These are phyloP conservation scores for Calonectria honghensis DNA, from an alignment of 2,329 filamentous ascomycete genomes.

Conservation along the genomic window DNA sequence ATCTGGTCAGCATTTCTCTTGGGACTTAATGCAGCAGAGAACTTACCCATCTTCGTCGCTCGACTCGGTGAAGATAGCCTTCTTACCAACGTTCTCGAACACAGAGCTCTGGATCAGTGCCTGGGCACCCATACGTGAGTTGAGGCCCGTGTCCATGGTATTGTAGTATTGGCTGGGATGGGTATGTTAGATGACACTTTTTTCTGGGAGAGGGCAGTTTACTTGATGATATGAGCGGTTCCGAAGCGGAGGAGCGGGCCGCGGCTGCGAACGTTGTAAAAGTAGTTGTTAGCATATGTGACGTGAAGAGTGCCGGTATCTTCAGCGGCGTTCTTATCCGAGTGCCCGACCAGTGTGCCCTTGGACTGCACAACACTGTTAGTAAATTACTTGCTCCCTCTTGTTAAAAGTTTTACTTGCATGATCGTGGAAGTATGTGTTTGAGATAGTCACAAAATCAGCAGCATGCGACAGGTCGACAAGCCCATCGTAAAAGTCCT, in stretches of 20 bases:
- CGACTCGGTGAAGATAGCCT: slow-evolving; percentile 51
- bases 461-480: slow-evolving; percentile 66
- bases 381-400: neutral
- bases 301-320: slow-evolving; percentile 75
- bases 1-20: neutral
- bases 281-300: slow-evolving; percentile 78
- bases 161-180: slow-evolving; percentile 49
- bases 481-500: slow-evolving; percentile 67
- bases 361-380: slow-evolving; percentile 61
- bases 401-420: slow-evolving; percentile 16
- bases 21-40: neutral
- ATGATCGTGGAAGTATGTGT: slow-evolving; percentile 66
- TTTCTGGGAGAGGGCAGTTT: neutral
- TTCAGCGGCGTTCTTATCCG: slow-evolving; percentile 73
- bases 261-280: slow-evolving; percentile 76
- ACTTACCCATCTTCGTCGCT: slow-evolving; percentile 34
- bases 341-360: slow-evolving; percentile 76
- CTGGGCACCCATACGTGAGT: slow-evolving; percentile 51
- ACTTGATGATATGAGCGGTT: slow-evolving; percentile 69
- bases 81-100: slow-evolving; percentile 51
- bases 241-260: slow-evolving; percentile 77
- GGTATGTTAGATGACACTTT: neutral
- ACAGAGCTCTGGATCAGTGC: slow-evolving; percentile 51
- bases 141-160: slow-evolving; percentile 53
- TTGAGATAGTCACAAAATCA: slow-evolving; percentile 66